A percentile compares a stretch with the other conserved stretches of the same genome.
phyloP scores from a whole-genome alignment of 192 early-diverging fungal species.

The Coemansia sp. region DNA sequence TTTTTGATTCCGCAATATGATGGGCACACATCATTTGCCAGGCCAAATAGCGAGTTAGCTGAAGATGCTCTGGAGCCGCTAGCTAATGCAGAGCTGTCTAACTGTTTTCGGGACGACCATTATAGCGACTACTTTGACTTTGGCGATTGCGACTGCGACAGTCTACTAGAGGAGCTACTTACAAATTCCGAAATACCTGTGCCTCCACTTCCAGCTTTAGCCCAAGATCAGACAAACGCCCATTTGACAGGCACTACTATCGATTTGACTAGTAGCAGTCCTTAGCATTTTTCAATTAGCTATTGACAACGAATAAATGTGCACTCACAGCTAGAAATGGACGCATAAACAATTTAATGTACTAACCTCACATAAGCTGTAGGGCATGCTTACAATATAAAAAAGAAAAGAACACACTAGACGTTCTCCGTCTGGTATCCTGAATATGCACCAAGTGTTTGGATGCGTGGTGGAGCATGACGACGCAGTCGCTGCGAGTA shows the following conservation, averaged over 20 bases:
- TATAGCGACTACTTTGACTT: not conserved
- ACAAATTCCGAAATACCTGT: not conserved
- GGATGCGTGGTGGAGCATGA: not conserved
- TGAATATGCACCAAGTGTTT: not conserved
- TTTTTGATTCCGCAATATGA: not conserved
- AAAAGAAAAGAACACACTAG: not conserved
- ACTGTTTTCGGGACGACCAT: not conserved
- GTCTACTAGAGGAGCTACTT: conserved; percentile 15
- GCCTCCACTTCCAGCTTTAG: not conserved
- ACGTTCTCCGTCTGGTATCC: not conserved
- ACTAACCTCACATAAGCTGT: not conserved
- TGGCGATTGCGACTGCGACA: conserved; percentile 21
- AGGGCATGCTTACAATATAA: not conserved
- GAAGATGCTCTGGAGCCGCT: not conserved
- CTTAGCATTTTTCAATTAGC: not conserved
- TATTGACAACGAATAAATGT: not conserved
- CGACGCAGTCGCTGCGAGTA: conserved; percentile 11
- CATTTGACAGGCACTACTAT: not conserved
- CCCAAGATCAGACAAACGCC: not conserved
- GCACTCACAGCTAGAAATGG: not conserved
- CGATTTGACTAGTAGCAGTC: not conserved
- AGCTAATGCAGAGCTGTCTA: not conserved
- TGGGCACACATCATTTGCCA: not conserved
- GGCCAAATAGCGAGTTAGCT: not conserved
- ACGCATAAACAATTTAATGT: not conserved